Evolutionary conservation across 2,329 filamentous ascomycete species (phyloP).

Genomic region (Botrytis fabae): DNA sequence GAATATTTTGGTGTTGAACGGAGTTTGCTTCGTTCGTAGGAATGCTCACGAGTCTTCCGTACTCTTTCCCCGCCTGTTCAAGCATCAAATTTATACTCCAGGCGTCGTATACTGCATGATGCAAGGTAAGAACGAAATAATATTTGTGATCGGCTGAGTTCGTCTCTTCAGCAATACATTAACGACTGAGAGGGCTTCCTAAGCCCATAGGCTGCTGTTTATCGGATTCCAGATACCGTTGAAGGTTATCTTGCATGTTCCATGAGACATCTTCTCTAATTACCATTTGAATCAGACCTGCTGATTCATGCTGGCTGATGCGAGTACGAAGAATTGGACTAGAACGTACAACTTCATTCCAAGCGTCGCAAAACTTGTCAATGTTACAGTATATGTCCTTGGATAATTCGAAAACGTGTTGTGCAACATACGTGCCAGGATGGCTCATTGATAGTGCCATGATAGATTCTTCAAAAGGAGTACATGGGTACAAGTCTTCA

Average conservation of each 20-base stretch:
- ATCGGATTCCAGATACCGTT: conserved; percentile 26
- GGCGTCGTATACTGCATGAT: conserved; percentile 58
- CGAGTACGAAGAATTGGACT: conserved; percentile 26
- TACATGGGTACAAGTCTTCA: conserved; percentile 44
- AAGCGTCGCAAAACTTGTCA: conserved; percentile 27
- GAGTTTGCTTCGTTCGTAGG: conserved; percentile 37
- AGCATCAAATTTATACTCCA: conserved; percentile 49
- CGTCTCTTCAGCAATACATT: conserved; percentile 23
- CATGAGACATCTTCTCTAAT: conserved; percentile 25
- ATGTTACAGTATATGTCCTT: conserved; percentile 26
- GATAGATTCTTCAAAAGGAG: conserved; percentile 43
- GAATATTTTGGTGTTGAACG: conserved; percentile 24
- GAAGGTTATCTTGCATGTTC: conserved; percentile 25
- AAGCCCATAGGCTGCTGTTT: background rate
- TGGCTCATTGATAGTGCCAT: conserved; percentile 41
- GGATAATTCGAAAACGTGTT: conserved; percentile 31
- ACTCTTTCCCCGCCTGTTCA: conserved; percentile 33
- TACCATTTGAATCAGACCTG: conserved; percentile 29
- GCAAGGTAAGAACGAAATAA: conserved; percentile 55
- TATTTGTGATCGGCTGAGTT: conserved; percentile 15
- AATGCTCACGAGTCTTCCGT: conserved; percentile 28
- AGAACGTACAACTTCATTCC: conserved; percentile 22
- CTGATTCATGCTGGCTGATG: conserved; percentile 37
- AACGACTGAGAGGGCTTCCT: conserved; percentile 9
- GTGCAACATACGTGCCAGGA: conserved; percentile 42